Base-by-base conservation (phyloP, 805 yeast genomes). In the Candida saitoana region DNA sequence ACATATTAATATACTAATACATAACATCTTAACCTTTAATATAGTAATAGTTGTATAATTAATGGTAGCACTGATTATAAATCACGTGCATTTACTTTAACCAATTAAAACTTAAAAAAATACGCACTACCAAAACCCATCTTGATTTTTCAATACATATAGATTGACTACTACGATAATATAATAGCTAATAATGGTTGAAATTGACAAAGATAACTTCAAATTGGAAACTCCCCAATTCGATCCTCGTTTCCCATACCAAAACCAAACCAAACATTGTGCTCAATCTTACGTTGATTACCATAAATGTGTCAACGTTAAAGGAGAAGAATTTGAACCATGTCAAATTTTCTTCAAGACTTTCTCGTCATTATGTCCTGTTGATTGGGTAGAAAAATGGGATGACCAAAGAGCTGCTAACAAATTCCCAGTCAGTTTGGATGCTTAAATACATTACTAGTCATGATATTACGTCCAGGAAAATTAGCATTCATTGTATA, bases 291-390 rank as follows among this genome's bases (percentile, higher is more conserved):
- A 91, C 75, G 88, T 93, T 60, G 99, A 93, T 72, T 93, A 91
- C 82, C 93, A 86, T 84, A 90, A 89, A 71, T 93, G 99, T 77
- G 80, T 93, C 65, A 85, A 82, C 60, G 88, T 90, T 54, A 91
- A 91, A 75, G 99, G 99, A 63, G 97, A 91, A 73, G 98, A 90
- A 49, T 93, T 93, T 63, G 96, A 90, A 59, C 98, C 98, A 62
- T 93, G 99, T 73, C 79, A 89, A 72, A 90, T 87, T 57, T 93
- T 93, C 76, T 87, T 80, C 82, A 84, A 80, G 70, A 87, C 97
- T 43, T 93, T 78, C 78, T 79, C 84, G 56, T 79, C 96, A 18
- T 74, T 87, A 60, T 87, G 95, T 64, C 95, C 95, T 45, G 73
- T 77, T 43, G 84, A 82, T 55, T 87, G 95, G 95, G 76, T 82